These are phyloP conservation scores for Phytopythium cucurbitacearum DNA, from an alignment of 352 stramenopile genomes.

Conservation along the genomic window DNA sequence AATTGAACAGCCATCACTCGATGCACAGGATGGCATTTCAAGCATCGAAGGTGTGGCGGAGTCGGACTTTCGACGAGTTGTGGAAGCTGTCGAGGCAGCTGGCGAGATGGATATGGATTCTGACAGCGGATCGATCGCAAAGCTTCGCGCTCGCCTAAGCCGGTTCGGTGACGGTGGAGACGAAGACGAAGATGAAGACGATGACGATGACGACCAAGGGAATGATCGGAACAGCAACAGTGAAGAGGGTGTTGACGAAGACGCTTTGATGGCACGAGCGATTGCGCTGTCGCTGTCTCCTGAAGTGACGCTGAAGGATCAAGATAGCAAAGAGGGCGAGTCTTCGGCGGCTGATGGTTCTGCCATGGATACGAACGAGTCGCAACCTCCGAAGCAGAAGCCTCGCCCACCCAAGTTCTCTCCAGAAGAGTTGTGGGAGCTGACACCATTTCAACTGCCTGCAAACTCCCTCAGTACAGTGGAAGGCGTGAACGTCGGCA, in stretches of 20 bases:
- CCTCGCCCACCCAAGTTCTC: conserved; percentile 56
- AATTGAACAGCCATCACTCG: conserved; percentile 6
- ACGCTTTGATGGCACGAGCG: conserved; percentile 84
- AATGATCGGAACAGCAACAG: conserved; percentile 42
- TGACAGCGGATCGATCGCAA: conserved; percentile 54
- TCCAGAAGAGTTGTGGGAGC: conserved; percentile 55
- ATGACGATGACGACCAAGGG: conserved; percentile 41
- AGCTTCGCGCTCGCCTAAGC: conserved; percentile 58
- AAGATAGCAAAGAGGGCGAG: conserved; percentile 18
- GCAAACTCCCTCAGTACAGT: conserved; percentile 33
- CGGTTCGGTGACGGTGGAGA: conserved; percentile 50
- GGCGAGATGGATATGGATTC: conserved; percentile 69
- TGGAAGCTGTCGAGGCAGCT: conserved; percentile 20
- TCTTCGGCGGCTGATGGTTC: background rate
- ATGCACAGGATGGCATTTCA: conserved; percentile 1
- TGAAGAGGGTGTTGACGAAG: conserved; percentile 80
- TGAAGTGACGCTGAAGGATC: conserved; percentile 69
- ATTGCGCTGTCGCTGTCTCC: conserved; percentile 86
- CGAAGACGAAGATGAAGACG: conserved; percentile 55
- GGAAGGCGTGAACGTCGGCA: conserved; percentile 40
- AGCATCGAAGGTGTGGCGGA: conserved; percentile 21
- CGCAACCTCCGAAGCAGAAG: conserved; percentile 17
- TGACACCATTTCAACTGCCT: conserved; percentile 61
- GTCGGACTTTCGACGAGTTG: conserved; percentile 25
- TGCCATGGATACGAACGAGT: conserved; percentile 11